A percentile compares a stretch with the other conserved stretches of the same genome.
Evolutionary conservation across 257 asterid genomes (phyloP).

Genomic region (Solanum neorickii): DNA sequence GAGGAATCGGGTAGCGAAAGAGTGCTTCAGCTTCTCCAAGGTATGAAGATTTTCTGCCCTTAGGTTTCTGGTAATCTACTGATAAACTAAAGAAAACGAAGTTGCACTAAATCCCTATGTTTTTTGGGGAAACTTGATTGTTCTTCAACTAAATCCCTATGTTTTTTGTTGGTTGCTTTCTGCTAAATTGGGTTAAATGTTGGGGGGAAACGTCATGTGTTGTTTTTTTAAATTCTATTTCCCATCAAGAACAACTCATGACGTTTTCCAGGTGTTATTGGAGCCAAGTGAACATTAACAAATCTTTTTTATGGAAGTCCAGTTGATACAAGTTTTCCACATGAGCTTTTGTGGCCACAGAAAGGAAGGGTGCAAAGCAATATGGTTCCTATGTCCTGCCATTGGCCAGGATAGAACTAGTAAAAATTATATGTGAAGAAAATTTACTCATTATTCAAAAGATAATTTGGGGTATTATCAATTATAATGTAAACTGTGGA

Average conservation of each 20-base stretch:
- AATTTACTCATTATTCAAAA: background rate
- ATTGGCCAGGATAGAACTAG: background rate
- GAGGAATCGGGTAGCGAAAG: slow-evolving; percentile 4
- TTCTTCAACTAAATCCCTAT: background rate
- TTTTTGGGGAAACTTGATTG: background rate
- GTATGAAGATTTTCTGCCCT: background rate
- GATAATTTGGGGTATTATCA: background rate
- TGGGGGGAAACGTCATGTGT: background rate
- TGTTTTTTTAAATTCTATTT: background rate
- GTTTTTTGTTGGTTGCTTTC: background rate
- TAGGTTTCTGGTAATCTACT: background rate
- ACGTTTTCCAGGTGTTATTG: background rate
- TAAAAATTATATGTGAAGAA: background rate
- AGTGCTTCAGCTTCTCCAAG: slow-evolving; percentile 10
- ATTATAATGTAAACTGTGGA: background rate
- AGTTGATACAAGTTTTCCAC: background rate
- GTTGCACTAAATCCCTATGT: background rate
- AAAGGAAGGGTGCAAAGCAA: background rate
- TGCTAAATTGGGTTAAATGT: background rate
- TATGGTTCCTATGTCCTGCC: background rate
- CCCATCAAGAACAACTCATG: background rate
- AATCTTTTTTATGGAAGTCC: background rate
- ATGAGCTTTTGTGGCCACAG: background rate
- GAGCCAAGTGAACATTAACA: background rate
- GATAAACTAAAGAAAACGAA: background rate